These are phyloP conservation scores for Kwoniella botswanensis DNA, from an alignment of 768 basidiomycete species.

Conservation along the genomic window DNA sequence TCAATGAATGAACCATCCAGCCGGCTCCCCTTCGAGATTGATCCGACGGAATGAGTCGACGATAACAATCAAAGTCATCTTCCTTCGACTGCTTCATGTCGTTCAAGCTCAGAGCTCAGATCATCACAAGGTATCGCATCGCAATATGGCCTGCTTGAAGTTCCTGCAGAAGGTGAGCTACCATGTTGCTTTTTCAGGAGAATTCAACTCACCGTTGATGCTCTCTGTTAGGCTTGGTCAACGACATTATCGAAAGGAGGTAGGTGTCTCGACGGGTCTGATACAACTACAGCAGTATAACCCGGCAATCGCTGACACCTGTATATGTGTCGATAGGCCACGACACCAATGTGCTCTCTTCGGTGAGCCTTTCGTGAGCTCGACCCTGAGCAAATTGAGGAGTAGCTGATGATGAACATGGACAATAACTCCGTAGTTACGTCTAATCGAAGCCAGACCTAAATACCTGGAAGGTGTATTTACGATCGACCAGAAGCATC, in stretches of 20 bases:
- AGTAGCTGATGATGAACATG: neutral
- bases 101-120: neutral
- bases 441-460: constrained; percentile 40
- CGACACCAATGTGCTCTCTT: constrained; percentile 41
- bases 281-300: neutral
- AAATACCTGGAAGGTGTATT: constrained; percentile 38
- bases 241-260: constrained; percentile 44
- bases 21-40: too few species aligned
- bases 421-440: constrained; percentile 26
- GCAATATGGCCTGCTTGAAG: constrained; percentile 28
- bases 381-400: neutral
- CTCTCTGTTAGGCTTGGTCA: constrained; percentile 38
- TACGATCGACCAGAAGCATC: constrained; percentile 40
- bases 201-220: too few species aligned
- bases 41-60: too few species aligned
- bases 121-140: neutral
- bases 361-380: constrained; percentile 22
- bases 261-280: constrained; percentile 9
- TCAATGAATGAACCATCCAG: neutral
- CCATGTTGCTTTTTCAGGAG: neutral
- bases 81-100: too few species aligned
- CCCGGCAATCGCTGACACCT: neutral
- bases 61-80: too few species aligned
- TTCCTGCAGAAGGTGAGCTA: constrained; percentile 30
- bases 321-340: constrained; percentile 29